phyloP scores from a whole-genome alignment of 768 basidiomycete genomes.

The Termitomyces sp. region DNA sequence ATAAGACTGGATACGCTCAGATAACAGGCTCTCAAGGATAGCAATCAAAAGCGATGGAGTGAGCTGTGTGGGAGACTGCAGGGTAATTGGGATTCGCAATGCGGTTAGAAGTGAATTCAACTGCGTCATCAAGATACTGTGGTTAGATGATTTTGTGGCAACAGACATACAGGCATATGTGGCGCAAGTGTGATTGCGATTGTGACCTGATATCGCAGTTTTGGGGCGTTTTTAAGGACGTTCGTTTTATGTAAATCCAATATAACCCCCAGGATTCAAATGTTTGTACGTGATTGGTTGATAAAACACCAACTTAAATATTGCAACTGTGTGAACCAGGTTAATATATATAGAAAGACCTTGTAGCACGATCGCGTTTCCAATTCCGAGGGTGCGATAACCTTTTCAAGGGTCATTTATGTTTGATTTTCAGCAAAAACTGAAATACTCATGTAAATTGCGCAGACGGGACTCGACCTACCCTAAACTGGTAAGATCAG shows the following conservation, averaged over 20 bases:
- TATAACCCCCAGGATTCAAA: not conserved
- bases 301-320: not conserved
- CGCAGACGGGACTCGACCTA: slow-evolving; percentile 6
- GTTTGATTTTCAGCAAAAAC: not conserved
- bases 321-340: not conserved
- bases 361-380: not conserved
- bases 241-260: no score
- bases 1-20: slow-evolving; percentile 39
- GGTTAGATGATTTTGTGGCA: not conserved
- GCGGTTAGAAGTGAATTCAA: slow-evolving; percentile 12
- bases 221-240: not conserved
- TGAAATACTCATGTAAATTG: not conserved
- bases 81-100: slow-evolving; percentile 14
- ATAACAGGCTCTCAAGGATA: slow-evolving; percentile 59
- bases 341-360: not conserved
- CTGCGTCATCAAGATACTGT: slow-evolving; percentile 9
- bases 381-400: not conserved
- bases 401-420: not conserved
- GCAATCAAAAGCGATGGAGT: slow-evolving; percentile 69
- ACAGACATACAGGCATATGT: slow-evolving; percentile 16
- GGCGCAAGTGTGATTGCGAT: slow-evolving; percentile 4
- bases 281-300: not conserved
- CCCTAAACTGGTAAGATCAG: slow-evolving; percentile 9
- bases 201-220: not conserved
- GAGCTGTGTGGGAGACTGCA: slow-evolving; percentile 53